Evolutionary conservation across 2,329 filamentous ascomycete species (phyloP), one percentile per base, ranked within the genome.

Genomic region (Hypoxylon sp.): DNA sequence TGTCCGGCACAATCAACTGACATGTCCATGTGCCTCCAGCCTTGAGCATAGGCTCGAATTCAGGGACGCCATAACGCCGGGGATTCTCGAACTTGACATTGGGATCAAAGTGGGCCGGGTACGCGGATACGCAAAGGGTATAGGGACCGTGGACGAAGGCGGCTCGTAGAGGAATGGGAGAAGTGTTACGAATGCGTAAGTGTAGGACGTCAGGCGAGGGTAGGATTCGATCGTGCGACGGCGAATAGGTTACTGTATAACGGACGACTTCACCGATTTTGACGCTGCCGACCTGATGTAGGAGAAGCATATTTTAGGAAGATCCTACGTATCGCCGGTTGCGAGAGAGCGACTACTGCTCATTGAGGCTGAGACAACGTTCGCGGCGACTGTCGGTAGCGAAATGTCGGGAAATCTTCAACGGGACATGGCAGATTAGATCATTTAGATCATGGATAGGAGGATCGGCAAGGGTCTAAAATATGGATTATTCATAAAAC

Each of bases 131-230:
- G 75, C 93, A 94, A 38, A 98, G 86, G 0, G 91, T 97, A 78
- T 99, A 99, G 0, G 96, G 96, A 0, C 96, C 96, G 81, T 98
- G 96, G 59, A 99, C 91, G 79, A 98, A 99, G 62, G 96, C 96
- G 59, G 96, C 96, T 76, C 96, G 93, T 41, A 98, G 85, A 14
- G 96, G 93, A 70, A 97, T 93, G 63, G 93, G 91, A 41, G 92
- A 96, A 9, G 93, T 94, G 80, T 99, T 99, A 79, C 93, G 95
- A 78, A 99, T 90, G 74, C 93, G 93, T 49, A 99, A 88, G 80
- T 93, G 89, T 38, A 99, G 88, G 74, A 89, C 86, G 71, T 91
- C 84, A 28, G 95, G 95, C 3, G 93, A 91, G 3, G 96, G 96
- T 2, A 97, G 86, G 77, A 98, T 97, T 73, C 93, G 93, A 80